These are phyloP conservation scores for Peronospora destructor DNA, from an alignment of 352 stramenopile species.

Conservation along the genomic window DNA sequence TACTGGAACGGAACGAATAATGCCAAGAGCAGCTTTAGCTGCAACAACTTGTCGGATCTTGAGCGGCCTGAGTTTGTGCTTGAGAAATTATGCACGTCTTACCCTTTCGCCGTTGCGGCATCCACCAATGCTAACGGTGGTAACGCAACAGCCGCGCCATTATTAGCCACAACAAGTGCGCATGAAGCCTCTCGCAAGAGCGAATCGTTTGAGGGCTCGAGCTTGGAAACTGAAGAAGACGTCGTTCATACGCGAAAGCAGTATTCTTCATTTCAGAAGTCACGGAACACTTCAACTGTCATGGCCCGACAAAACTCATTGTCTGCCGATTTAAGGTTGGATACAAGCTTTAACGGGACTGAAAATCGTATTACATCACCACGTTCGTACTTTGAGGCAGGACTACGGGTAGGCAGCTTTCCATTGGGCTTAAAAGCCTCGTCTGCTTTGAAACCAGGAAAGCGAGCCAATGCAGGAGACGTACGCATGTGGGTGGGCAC, in stretches of 20 bases:
- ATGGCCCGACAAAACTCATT: constrained; percentile 22
- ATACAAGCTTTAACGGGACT: constrained; percentile 22
- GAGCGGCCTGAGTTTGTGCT: constrained; percentile 42
- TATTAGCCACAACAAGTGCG: constrained; percentile 23
- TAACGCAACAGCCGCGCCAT: constrained; percentile 18
- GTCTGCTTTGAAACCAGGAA: constrained; percentile 14
- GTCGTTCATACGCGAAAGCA: constrained; percentile 33
- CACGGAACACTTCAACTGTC: constrained; percentile 5
- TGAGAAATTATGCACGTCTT: constrained; percentile 28
- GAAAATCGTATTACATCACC: constrained; percentile 45
- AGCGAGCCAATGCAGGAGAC: constrained; percentile 39
- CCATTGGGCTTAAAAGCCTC: constrained; percentile 24
- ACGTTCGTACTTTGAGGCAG: constrained; percentile 55
- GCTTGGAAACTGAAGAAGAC: constrained; percentile 32
- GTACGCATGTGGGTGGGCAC: constrained; percentile 78
- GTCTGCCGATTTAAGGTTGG: constrained; percentile 26
- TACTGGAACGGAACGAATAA: constrained; percentile 71
- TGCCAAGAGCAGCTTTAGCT: constrained; percentile 76
- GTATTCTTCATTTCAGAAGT: constrained; percentile 30
- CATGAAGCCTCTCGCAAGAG: constrained; percentile 36
- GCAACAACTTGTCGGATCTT: constrained; percentile 70
- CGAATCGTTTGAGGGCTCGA: constrained; percentile 41
- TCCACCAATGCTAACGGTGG: constrained; percentile 30
- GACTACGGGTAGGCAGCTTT: constrained; percentile 38
- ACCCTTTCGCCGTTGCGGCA: constrained; percentile 10